Conservation (phyloP, 139 green algal species). For the Chlorella sp. region DNA sequence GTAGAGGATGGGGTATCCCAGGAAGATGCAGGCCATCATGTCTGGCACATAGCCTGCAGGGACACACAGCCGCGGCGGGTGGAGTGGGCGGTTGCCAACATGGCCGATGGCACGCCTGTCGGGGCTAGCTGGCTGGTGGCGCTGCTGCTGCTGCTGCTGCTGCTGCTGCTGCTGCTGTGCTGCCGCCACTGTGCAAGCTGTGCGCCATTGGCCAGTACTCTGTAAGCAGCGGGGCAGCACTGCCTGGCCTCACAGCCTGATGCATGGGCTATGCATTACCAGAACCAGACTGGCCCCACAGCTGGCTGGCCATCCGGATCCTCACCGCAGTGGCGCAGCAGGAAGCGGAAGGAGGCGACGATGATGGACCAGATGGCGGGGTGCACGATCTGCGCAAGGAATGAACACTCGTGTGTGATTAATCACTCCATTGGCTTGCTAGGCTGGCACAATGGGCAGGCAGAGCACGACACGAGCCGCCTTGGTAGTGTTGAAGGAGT, state of each 20-base stretch:
- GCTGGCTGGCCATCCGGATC: not conserved
- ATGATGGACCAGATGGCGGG: slow-evolving; percentile 44
- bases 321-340: slow-evolving; percentile 35
- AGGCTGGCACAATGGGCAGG: too few species aligned
- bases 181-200: too few species aligned
- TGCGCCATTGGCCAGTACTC: too few species aligned
- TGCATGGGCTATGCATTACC: not conserved
- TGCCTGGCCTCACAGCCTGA: not conserved
- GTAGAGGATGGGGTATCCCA: slow-evolving; percentile 49
- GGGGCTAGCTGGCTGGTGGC: not conserved
- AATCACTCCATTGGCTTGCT: too few species aligned
- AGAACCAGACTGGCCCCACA: not conserved
- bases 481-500: too few species aligned
- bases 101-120: too few species aligned
- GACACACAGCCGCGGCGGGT: not conserved
- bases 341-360: slow-evolving; percentile 32
- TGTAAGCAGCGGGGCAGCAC: too few species aligned
- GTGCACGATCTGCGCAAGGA: slow-evolving; percentile 33
- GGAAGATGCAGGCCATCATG: slow-evolving; percentile 30
- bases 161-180: too few species aligned
- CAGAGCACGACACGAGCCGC: too few species aligned
- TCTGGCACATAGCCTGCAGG: slow-evolving; percentile 38
- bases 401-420: too few species aligned
- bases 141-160: too few species aligned
- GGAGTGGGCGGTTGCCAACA: too few species aligned